Evolutionary conservation across 495 filamentous ascomycete species (phyloP), one percentile per base, ranked within the genome.

Genomic region (Sporormia fimetaria): DNA sequence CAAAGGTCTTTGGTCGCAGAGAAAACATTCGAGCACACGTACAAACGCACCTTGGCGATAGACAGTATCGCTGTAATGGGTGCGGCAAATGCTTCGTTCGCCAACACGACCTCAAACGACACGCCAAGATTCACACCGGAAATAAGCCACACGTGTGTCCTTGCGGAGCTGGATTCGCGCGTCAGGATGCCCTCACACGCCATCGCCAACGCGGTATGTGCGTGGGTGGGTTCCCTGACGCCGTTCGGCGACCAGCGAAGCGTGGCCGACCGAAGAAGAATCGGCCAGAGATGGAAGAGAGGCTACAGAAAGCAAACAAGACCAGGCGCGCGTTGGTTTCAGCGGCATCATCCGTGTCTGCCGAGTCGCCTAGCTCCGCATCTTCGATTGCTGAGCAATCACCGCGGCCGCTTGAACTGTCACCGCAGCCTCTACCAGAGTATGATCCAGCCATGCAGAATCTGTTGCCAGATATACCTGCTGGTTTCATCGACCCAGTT

Each of bases 21-120:
- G 90, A 98, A 62, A 98, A 98, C 60, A 92, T 94, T 66, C 92
- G 88, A 55, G 88, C 86, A 6, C 90, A 98, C 59, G 83, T 98
- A 29, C 90, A 98, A 60, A 95, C 90, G 1, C 90, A 98, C 56
- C 78, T 98, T 39, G 87, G 87, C 47, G 92, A 96, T 49, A 74
- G 92, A 21, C 92, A 94, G 56, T 98, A 78, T 63, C 75, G 78
- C 54, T 98, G 90, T 58, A 80, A 83, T 34, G 72, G 79, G 16
- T 98, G 90, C 63, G 68, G 77, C 17, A 95, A 95, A 60, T 84
- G 83, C 59, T 98, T 98, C 54, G 92, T 96, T 43, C 78, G 90
- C 18, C 87, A 90, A 46, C 92, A 98, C 57, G 90, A 98, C 56
- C 74, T 96, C 41, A 98, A 96, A 62, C 79, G 90, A 15, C 90